Base-by-base conservation (phyloP, 2,329 filamentous ascomycete genomes). In the Fusarium pininemorale region DNA sequence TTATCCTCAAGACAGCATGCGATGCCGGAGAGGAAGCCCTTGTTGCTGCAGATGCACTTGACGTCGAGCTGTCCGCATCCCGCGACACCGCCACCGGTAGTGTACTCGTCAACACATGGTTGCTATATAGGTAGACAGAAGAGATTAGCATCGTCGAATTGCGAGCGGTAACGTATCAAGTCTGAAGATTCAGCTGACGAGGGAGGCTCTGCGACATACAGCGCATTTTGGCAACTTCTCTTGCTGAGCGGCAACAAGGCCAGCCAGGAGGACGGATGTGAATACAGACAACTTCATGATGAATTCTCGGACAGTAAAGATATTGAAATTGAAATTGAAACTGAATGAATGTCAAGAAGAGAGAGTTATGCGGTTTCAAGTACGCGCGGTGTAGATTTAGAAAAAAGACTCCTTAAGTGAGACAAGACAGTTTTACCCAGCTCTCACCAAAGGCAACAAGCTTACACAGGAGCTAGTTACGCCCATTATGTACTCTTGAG, bases 1-100 rank as follows among this genome's bases (percentile, higher is more conserved):
- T 70, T 72, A 39, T 77, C 75, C 47, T 77, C 75, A 57, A 86
- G 79, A 73, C 84, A 85, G 81, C 84, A 86, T 58, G 84, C 82
- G 54, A 85, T 84, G 70, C 73, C 74, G 70, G 75, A 70, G 63
- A 86, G 79, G 80, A 85, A 85, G 48, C 79, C 62, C 53, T 74
- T 54, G 80, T 84, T 84, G 76, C 75, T 77, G 81, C 84, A 86
- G 76, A 85, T 80, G 78, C 84, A 86, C 60, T 72, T 77, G 66
- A 84, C 78, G 78, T 85, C 82, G 75, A 83, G 72, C 50, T 77
- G 68, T 35, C 75, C 76, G 78, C 84, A 86, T 72, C 81, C 83
- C 57, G 79, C 83, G 60, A 85, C 82, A 44, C 73, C 72, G 26
- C 61, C 73, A 48, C 81, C 81, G 30, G 71, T 75, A 32, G 81